Evolutionary conservation across 2,329 filamentous ascomycete species (phyloP).

Genomic region (Penicillium brasilianum): DNA sequence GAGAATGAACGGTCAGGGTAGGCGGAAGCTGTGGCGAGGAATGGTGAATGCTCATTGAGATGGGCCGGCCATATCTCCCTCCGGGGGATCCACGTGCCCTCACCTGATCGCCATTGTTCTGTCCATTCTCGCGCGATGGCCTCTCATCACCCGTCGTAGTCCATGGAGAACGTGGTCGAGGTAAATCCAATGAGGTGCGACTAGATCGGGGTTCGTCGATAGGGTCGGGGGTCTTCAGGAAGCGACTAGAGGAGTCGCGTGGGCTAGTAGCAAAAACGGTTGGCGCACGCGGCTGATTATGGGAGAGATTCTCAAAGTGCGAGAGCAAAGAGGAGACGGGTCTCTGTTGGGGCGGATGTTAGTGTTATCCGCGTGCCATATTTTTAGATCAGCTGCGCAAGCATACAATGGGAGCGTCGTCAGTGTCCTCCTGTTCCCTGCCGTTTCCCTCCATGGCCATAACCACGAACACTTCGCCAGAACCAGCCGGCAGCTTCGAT

Average conservation of each 20-base stretch:
- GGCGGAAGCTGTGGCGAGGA: conserved; percentile 50
- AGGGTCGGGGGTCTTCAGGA: conserved; percentile 40
- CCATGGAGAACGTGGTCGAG: conserved; percentile 49
- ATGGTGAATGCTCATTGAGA: conserved; percentile 49
- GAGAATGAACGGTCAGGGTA: conserved; percentile 51
- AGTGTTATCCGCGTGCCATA: conserved; percentile 23
- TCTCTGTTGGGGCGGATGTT: conserved; percentile 39
- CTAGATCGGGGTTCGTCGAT: conserved; percentile 38
- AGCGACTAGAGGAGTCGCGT: conserved; percentile 35
- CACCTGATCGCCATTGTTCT: conserved; percentile 31
- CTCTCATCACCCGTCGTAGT: conserved; percentile 29
- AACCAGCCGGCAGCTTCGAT: conserved; percentile 26
- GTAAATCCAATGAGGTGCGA: conserved; percentile 50
- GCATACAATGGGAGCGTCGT: conserved; percentile 46
- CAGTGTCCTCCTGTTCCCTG: conserved; percentile 40
- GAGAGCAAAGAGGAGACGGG: conserved; percentile 56
- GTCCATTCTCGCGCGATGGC: conserved; percentile 26
- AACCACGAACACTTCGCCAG: conserved; percentile 33
- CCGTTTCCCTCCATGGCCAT: conserved; percentile 45
- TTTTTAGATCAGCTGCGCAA: conserved; percentile 19
- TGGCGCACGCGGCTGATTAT: conserved; percentile 39
- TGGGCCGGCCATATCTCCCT: conserved; percentile 63
- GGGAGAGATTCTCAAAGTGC: conserved; percentile 55
- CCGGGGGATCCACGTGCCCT: conserved; percentile 52
- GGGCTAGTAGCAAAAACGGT: conserved; percentile 31